Evolutionary conservation across 495 filamentous ascomycete genomes (phyloP), one percentile per base, ranked within the genome.

Genomic region (Hypoxylon subgilvum): DNA sequence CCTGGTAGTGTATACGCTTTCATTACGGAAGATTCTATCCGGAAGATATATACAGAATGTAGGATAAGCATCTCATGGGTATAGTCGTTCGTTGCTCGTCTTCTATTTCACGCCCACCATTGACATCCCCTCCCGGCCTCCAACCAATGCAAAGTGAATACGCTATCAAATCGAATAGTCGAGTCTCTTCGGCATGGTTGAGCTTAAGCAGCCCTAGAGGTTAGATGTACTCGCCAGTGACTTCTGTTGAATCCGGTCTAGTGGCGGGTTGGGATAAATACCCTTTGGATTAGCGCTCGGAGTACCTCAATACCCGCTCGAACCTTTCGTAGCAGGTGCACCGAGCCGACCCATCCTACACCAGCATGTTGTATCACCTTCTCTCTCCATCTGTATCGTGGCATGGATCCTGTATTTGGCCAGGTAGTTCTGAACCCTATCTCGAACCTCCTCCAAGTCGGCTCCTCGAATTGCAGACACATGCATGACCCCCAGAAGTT

Each of bases 281-380:
- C 23, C 23, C 23, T 27, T 8, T n/a, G n/a, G n/a, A n/a, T n/a
- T n/a, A n/a, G n/a, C n/a, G n/a, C n/a, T n/a, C n/a, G n/a, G 3
- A 13, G n/a, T 13, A 2, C 3, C n/a, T 63, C 36, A 69, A 23
- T 64, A 67, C 28, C 32, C 52, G 10, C 49, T 30, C 30, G 57
- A 47, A 1, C 42, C 43, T 28, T 57, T 69, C 17, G 57, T 19
- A 14, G 61, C 35, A 5, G 60, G 9, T 10, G 54, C 59, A 14
- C 28, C 52, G n/a, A 67, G 47, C 25, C 67, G 57, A 38, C 67
- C 67, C 57, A 67, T 67, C 1, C 82, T 83, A 72, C 91, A 96
- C 91, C 91, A 96, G 66, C 91, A 95, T 28, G 82, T 84, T 5
- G 78, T 77, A 41, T 91, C 88, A 0, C 88, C 88, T 65, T 90